Base-by-base conservation (phyloP, 805 yeast species). In the Suhomyces faveliae region DNA sequence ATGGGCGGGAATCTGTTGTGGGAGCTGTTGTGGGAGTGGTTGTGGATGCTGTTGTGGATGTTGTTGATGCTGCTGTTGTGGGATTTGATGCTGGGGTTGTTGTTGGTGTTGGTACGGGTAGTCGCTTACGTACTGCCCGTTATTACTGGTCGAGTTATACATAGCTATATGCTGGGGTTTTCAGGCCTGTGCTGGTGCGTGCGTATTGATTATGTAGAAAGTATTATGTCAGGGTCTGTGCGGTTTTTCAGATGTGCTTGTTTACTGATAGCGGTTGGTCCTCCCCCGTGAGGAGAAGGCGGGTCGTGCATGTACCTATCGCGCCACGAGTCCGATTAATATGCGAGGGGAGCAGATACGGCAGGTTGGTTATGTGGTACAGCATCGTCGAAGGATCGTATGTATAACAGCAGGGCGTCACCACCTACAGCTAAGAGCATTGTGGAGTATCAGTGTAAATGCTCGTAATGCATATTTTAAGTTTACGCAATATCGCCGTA, bases 71-170 rank as follows among this genome's bases (percentile, higher is more conserved):
- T 35, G 56, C 19, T 43, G 56, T 29, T 46, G 58, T 38, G 48
- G 56, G 15, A 46, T 50, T 24, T 47, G 45, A 29, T 46, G 51
- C 27, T 48, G 53, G 25, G 35, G 41, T 25, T 44, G 47, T 9
- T 17, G 29, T 13, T 33, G 46, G 38, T 48, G 56, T 20, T 51
- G 56, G 45, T 51, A 51, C 13, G 56, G 47, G 37, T 49, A 47
- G 19, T 51, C 52, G 27, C 48, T 40, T 42, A 49, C 33, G 17
- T 21, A 25, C 41, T 33, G 46, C 40, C 35, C 30, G 46, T 23
- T 37, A 39, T 17, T 15, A 10, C 30, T 25, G 42, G 12, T 35
- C 22, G 29, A 7, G 38, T 42, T 43, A 38, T 46, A 46, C 48
- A 42, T 47, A 33, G 7, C 17, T 33, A 11, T 15, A 17, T 29